A percentile compares a stretch with the other conserved stretches of the same genome.
Evolutionary conservation across 2,329 filamentous ascomycete species (phyloP).

Genomic region (Endoconidiophora laricicola): DNA sequence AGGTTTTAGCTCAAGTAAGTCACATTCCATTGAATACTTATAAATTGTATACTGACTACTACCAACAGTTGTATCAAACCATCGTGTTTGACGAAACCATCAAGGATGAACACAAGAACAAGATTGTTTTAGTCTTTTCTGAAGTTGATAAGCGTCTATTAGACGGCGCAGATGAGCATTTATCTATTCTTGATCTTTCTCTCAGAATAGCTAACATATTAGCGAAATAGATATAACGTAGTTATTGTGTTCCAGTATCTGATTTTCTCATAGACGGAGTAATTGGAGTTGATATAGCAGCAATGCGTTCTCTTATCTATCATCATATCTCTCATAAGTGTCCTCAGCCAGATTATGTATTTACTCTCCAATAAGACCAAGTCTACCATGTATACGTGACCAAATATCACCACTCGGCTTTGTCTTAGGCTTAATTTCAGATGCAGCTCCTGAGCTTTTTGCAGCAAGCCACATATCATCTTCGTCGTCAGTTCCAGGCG

Average conservation of each 20-base stretch:
- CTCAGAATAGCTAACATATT: conserved; percentile 66
- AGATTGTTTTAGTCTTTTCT: conserved; percentile 76
- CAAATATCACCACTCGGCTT: conserved; percentile 27
- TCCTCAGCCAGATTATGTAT: neutral
- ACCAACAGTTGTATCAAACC: conserved; percentile 54
- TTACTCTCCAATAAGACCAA: conserved; percentile 32
- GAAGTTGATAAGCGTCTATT: conserved; percentile 88
- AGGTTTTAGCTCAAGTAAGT: conserved; percentile 63
- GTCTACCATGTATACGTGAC: conserved; percentile 34
- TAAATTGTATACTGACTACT: conserved; percentile 15
- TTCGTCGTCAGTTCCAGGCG: neutral
- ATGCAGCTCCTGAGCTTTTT: conserved; percentile 4
- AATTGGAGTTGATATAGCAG: neutral
- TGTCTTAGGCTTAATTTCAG: conserved; percentile 14
- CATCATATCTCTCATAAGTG: neutral
- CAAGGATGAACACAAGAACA: conserved; percentile 73
- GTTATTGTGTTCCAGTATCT: neutral
- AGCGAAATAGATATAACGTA: conserved; percentile 21
- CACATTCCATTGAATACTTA: neutral
- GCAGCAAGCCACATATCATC: conserved; percentile 13
- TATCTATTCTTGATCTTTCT: conserved; percentile 73
- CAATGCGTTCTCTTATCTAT: neutral
- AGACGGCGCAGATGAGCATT: conserved; percentile 88
- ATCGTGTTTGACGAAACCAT: conserved; percentile 74
- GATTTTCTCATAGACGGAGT: conserved; percentile 2